Evolutionary conservation across 116 monocot genomes (phyloP), one percentile per base, ranked within the genome.

Genomic region (Thalassia testudinum): DNA sequence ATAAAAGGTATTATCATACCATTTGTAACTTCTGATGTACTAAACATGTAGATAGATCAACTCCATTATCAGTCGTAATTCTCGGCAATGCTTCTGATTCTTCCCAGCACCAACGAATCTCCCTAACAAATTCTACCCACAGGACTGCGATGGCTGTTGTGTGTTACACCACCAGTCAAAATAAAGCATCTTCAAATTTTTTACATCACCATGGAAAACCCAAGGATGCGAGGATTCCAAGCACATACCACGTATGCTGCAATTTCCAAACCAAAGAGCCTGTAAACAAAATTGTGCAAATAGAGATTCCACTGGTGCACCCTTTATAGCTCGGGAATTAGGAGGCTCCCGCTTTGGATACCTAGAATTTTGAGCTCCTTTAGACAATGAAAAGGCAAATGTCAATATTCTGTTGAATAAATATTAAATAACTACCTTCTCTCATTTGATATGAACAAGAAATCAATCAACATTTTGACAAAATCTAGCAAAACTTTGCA

Each of bases 61-160:
- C 85, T 52, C 48, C 61, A 28, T 67, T 61, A 61, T 68, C 62
- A 38, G 60, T 37, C 58, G 62, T n/a, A 76, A 85, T 74, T 65
- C 76, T 75, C 17, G 95, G 81, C 62, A 95, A 76, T 20, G 76
- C 64, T 48, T 95, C 74, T 20, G 95, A 78, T 63, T 95, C 95
- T 63, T 88, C 95, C 95, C 95, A 95, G 64, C 67, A 95, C 95
- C 95, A 95, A 29, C 95, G 87, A 73, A 95, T 68, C 76, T 95
- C 95, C 60, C 88, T 69, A n/a, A 85, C 95, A 77, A 95, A 95
- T 71, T 95, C 95, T 72, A 95, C 76, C 95, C 95, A 95, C 7
- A 95, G 72, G 1, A 62, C 52, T 19, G 88, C 71, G 52, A 88
- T 95, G 51, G 88, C 95, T 95, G 40, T 52, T 4, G 15, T 45